Base-by-base conservation (phyloP, 805 yeast genomes). In the Candida pseudofarinosa region DNA sequence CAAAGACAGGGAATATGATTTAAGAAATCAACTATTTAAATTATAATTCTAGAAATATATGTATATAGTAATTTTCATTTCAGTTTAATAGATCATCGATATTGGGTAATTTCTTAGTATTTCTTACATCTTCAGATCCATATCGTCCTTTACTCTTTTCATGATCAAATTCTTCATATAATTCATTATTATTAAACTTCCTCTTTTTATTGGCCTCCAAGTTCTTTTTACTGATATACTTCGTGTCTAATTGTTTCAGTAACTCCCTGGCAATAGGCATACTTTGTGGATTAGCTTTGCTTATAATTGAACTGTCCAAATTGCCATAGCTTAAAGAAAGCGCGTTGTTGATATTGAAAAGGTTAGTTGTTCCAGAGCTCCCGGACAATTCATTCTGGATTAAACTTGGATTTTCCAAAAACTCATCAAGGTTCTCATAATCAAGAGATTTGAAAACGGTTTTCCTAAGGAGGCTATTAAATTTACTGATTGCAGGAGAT, bases 1-100 rank as follows among this genome's bases (percentile, higher is more conserved):
- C 16, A 70, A 69, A 48, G 76, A 70, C 51, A 56, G 76, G 40
- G 71, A 67, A 43, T 65, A 46, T 42, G 76, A 70, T 49, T 51
- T 63, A 43, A 55, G 60, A 35, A 70, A 70, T 51, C 55, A 56
- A 41, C 57, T 70, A 23, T 70, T 70, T 48, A 69, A 67, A 45
- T 53, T 63, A 38, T 62, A 44, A 50, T 35, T 26, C 15, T 15
- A 16, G 33, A 26, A 34, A 28, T 15, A 19, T 42, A 26, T 33
- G 33, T 28, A 32, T 33, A 18, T 19, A 38, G 10, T n/a, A n/a
- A n/a, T n/a, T n/a, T 23, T 28, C 26, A 26, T 26, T 42, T 35
- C 37, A 38, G 35, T 19, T 31, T 28, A 49, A 43, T 6, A 49
- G 37, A 8, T 38, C 43, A 18, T 52, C 62, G 23, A 61, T 49